Evolutionary conservation across 2,329 filamentous ascomycete genomes (phyloP), one percentile per base, ranked within the genome.

Genomic region (Hysterium pulicare): DNA sequence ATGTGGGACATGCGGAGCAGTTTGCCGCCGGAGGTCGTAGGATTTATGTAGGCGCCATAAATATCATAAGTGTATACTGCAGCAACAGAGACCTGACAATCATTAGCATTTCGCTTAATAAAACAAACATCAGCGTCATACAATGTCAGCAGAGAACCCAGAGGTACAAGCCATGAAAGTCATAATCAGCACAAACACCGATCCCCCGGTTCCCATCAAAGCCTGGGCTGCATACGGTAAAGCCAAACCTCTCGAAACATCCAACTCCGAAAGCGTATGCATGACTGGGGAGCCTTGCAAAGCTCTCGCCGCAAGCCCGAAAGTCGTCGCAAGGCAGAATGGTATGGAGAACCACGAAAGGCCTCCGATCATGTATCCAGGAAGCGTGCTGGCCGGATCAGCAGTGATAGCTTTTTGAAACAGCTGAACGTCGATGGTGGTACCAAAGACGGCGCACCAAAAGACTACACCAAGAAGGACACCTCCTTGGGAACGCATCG

Each of bases 341-440:
- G 71, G 72, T 21, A 75, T 72, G 10, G 69, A 71, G 42, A 73
- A 73, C 66, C 71, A 75, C 1, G 66, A 68, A 4, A 75, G 55
- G 0, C 72, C 68, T 10, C 64, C 67, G n/a, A 75, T 64, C 35
- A 62, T 60, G 43, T 62, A 63, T 10, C 90, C 90, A 0, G 90
- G 90, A 3, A 95, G 79, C 0, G 90, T 90, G 41, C 91, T 83
- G 0, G 91, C 85, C 0, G 89, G 89, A 13, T 82, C 84, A 0
- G 90, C 89, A 4, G 90, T 88, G 56, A 95, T 95, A 13, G 89
- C 90, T 68, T 95, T 93, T 70, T 90, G 43, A 42, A 33, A 46
- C 45, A 20, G 53, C 37, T 2, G 47, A 43, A 0, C 46, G 41
- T 11, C 45, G 43, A 24, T 46, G n/a, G n/a, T n/a, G n/a, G n/a